A percentile compares a stretch with the other conserved stretches of the same genome.
phyloP scores from a whole-genome alignment of 169 alveolate genomes.

The Plasmodium yoelii region DNA sequence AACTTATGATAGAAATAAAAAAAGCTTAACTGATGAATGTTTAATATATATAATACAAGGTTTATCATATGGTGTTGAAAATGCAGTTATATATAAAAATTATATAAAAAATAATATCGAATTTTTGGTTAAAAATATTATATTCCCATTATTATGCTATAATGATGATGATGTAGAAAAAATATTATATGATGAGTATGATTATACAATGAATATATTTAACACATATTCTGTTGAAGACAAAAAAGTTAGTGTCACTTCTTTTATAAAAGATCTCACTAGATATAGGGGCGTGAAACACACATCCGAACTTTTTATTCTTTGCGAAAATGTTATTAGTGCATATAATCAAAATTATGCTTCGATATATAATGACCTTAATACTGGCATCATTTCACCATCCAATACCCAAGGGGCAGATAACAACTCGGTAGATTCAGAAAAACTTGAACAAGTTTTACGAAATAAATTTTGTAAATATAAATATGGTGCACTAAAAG shows the following conservation, averaged over 20 bases:
- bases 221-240: conserved; percentile 58
- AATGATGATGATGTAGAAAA: conserved; percentile 64
- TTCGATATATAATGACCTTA: conserved; percentile 15
- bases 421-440: neutral
- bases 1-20: conserved; percentile 44
- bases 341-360: conserved; percentile 61
- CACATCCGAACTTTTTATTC: conserved; percentile 32
- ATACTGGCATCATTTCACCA: neutral
- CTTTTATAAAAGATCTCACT: conserved; percentile 58
- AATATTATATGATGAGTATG: conserved; percentile 46
- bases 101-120: conserved; percentile 59
- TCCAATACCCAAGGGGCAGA: neutral
- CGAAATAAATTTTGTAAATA: conserved; percentile 57
- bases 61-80: conserved; percentile 73
- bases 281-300: conserved; percentile 67
- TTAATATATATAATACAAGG: conserved; percentile 44
- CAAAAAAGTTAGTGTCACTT: conserved; percentile 47
- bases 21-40: conserved; percentile 70
- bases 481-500: conserved; percentile 56
- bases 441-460: conserved; percentile 10
- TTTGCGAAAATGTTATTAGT: conserved; percentile 44
- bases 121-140: conserved; percentile 31
- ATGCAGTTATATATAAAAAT: conserved; percentile 56
- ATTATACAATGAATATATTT: conserved; percentile 60
- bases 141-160: conserved; percentile 62